Conservation (phyloP, 2,329 filamentous ascomycete genomes). For the Clonostachys rosea region DNA sequence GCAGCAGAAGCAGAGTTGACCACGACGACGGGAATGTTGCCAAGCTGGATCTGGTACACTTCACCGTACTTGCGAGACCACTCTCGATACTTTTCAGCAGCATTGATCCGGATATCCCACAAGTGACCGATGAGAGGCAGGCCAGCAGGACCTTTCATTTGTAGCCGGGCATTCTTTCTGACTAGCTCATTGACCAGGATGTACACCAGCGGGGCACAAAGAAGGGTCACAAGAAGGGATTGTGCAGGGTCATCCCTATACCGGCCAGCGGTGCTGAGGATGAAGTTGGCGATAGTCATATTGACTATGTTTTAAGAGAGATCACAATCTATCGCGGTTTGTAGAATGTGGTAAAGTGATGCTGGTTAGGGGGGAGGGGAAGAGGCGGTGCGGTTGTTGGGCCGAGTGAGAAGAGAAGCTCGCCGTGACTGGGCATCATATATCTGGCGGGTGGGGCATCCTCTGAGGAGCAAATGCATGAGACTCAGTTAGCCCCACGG, state of each 20-base stretch:
- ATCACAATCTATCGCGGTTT: no score
- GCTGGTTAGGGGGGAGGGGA: no score
- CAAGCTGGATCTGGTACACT: slow-evolving; percentile 54
- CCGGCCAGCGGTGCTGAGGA: slow-evolving; percentile 5
- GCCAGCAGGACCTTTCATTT: slow-evolving; percentile 41
- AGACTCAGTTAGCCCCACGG: no score
- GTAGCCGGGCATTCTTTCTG: slow-evolving; percentile 36
- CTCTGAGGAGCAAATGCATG: no score
- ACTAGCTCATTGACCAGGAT: slow-evolving; percentile 43
- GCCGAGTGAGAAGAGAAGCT: no score
- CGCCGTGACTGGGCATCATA: no score
- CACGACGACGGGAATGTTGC: slow-evolving; percentile 51
- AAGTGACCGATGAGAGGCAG: slow-evolving; percentile 51
- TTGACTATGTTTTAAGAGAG: neutral
- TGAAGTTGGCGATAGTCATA: slow-evolving; percentile 17
- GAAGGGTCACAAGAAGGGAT: slow-evolving; percentile 10
- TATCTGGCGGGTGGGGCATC: no score
- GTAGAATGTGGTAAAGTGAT: no score
- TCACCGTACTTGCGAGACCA: slow-evolving; percentile 43
- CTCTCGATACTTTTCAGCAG: slow-evolving; percentile 49
- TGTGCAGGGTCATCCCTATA: slow-evolving; percentile 4
- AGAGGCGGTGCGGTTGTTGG: no score
- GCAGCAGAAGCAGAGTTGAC: slow-evolving; percentile 49
- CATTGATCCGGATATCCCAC: slow-evolving; percentile 47
- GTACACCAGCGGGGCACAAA: slow-evolving; percentile 33